Evolutionary conservation across 345 rosid genomes (phyloP), one percentile per base, ranked within the genome.

Genomic region (Tarenaya hassleriana): DNA sequence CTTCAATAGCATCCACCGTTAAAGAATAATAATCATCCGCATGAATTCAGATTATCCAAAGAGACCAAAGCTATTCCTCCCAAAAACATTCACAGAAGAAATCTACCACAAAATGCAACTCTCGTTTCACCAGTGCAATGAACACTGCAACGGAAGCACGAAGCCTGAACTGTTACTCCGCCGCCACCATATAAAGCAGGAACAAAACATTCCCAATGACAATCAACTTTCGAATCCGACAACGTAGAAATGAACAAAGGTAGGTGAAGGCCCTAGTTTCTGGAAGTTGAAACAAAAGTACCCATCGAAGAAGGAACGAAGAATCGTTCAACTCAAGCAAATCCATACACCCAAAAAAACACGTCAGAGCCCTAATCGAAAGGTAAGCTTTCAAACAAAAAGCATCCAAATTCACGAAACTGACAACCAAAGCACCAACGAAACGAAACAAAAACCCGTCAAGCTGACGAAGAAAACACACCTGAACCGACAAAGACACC

Each of bases 341-440:
- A 64, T 41, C 40, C 35, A 38, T 9, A 47, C 21, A 63, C 16
- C 8, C 50, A 16, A 31, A 55, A 13, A 48, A n/a, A n/a, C n/a
- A n/a, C n/a, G n/a, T 24, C 50, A 55, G n/a, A 50, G 45, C 63
- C 69, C 48, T 57, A 64, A 64, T 50, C 18, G 19, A 20, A 57
- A 57, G 44, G 58, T 12, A 31, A 44, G 12, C 46, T 50, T 47
- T 58, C 46, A 64, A 64, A 43, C 43, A 52, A 29, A 29, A 47
- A 52, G 20, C 5, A 35, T 15, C 63, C 69, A 50, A 40, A 64
- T 35, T 41, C 21, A n/a, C 7, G 7, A 41, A 33, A 13, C 33
- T 33, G 50, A 56, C 62, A 34, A 34, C 49, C 15, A 31, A 17
- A 37, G 10, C 20, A 47, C 33, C 47, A 29, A 14, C 33, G 9